Evolutionary conservation across 23 red algal genomes (phyloP).

Genomic region (Pyropia haitanensis): DNA sequence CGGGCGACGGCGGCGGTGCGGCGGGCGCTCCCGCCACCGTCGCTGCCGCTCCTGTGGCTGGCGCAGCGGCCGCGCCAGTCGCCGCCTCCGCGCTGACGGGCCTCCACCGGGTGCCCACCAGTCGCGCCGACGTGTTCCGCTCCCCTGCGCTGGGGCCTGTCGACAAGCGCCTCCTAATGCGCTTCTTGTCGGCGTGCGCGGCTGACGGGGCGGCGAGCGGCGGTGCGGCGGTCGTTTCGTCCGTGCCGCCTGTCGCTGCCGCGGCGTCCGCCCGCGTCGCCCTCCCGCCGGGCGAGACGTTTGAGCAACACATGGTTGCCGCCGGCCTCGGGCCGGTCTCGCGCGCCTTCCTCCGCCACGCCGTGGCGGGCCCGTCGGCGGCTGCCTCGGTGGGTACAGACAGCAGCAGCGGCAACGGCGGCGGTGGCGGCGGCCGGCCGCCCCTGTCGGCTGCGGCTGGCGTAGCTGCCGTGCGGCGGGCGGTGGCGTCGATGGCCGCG

Average conservation of each 20-base stretch:
- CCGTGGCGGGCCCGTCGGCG: constrained; percentile 11
- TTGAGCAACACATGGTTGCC: constrained; percentile 25
- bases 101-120: constrained; percentile 26
- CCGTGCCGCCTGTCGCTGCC: neutral
- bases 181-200: constrained; percentile 8
- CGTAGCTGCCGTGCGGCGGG: constrained; percentile 4
- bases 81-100: neutral
- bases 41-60: too few species aligned
- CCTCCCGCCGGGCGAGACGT: neutral
- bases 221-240: neutral
- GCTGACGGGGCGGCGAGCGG: neutral
- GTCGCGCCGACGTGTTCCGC: constrained; percentile 41
- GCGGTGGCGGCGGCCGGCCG: neutral
- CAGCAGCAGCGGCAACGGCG: too few species aligned
- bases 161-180: constrained; percentile 40
- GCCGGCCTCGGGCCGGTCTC: constrained; percentile 14
- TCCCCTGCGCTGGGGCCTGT: constrained; percentile 10
- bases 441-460: constrained; percentile 10
- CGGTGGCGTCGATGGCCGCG: constrained; percentile 18
- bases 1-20: too few species aligned
- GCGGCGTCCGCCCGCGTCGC: neutral
- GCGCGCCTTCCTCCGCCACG: constrained; percentile 18
- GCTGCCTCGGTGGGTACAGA: too few species aligned
- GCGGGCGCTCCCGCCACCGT: too few species aligned
- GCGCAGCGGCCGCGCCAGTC: too few species aligned